Evolutionary conservation across 2,329 filamentous ascomycete genomes (phyloP), one percentile per base, ranked within the genome.

Genomic region (Ramularia endophylla): DNA sequence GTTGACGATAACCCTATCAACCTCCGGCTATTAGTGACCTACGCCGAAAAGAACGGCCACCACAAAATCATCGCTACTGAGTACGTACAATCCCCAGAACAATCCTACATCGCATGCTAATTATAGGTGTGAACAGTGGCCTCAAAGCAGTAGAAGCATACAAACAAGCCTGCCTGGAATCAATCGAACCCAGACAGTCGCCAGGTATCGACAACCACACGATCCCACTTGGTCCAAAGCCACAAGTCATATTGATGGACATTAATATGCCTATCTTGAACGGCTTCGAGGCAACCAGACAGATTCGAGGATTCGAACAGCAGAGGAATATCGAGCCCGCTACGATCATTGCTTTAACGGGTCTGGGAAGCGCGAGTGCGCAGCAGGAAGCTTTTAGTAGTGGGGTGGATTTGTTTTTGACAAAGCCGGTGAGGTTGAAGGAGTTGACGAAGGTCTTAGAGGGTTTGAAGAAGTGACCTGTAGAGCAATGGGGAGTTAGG

Each of bases 101-200:
- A 25, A 6, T 25, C 11, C 22, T 25, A 11, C 6, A 25, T 6
- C 11, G 22, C 6, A 25, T 11, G 11, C 22, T 25, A 11, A 25
- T 11, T 25, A 6, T 25, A n/a, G n/a, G n/a, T n/a, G n/a, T 11
- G 22, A 6, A 11, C 6, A 25, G 22, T 25, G 73, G 73, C 5
- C 60, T 67, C 1, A 65, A 74, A 52, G 73, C 73, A 2, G 65
- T 76, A 1, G 58, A 70, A 8, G 58, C 57, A 20, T 71, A 69
- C 43, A 62, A 25, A 25, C 22, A 25, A 11, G 22, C 22, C 6
- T 25, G 22, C 11, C 22, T 25, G 22, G 22, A 25, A 6, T 25
- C 22, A 6, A 11, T 25, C 22, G 22, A 25, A 25, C 22, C 22
- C 11, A 6, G 11, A 25, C 6, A 25, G 6, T 11, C 22, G 22